Evolutionary conservation across 2,329 filamentous ascomycete genomes (phyloP).

Genomic region (Berkeleyomyces rouxiae): DNA sequence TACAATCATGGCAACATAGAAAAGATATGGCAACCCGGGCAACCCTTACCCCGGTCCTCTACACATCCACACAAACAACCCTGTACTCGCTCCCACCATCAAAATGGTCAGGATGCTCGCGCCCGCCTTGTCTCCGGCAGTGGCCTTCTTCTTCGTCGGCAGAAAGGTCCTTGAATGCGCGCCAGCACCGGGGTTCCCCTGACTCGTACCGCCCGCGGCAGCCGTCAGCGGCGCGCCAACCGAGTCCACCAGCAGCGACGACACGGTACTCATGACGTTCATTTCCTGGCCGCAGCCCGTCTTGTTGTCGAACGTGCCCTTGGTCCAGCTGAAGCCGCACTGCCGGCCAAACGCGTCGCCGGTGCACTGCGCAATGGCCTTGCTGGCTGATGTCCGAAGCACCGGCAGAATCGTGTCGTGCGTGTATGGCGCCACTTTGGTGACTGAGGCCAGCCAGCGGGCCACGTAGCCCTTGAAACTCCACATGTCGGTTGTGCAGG

Average conservation of each 20-base stretch:
- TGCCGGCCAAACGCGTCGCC: conserved; percentile 30
- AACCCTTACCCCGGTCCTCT: conserved; percentile 1
- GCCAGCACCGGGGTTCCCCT: conserved; percentile 28
- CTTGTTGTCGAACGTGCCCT: conserved; percentile 34
- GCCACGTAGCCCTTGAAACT: conserved; percentile 46
- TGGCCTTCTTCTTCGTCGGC: conserved; percentile 22
- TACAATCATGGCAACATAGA: not conserved
- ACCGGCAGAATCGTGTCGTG: conserved; percentile 32
- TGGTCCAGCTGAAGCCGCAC: conserved; percentile 40
- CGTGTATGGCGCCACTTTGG: conserved; percentile 38
- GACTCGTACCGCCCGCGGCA: conserved; percentile 34
- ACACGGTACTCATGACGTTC: conserved; percentile 39
- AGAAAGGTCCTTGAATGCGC: conserved; percentile 23
- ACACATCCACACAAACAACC: conserved; percentile 8
- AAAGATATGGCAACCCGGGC: not conserved
- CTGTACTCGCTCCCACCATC: conserved; percentile 21
- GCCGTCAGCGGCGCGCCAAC: conserved; percentile 29
- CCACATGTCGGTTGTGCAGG: conserved; percentile 46
- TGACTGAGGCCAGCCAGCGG: conserved; percentile 37
- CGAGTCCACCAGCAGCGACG: conserved; percentile 31
- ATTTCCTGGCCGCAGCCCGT: conserved; percentile 44
- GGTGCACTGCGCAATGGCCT: conserved; percentile 38
- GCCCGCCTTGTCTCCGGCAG: conserved; percentile 29
- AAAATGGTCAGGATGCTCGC: conserved; percentile 31
- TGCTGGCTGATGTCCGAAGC: conserved; percentile 34